phyloP scores from a whole-genome alignment of 192 early-diverging fungal species.

The Obelidium mucronatum region DNA sequence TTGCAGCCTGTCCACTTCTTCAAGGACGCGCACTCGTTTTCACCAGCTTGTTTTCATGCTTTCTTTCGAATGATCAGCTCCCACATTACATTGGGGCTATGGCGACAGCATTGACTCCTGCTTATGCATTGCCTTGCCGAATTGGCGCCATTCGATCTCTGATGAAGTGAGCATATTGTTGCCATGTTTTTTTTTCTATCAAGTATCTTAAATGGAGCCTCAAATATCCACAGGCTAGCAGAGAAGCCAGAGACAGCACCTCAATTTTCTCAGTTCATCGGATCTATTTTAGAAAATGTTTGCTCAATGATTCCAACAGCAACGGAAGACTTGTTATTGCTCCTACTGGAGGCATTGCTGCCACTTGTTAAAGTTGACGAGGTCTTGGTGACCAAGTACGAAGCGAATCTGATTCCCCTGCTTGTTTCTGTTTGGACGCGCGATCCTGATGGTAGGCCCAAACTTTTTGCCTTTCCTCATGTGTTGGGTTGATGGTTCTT shows the following conservation, averaged over 20 bases:
- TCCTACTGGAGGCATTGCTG: conserved; percentile 73
- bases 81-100: conserved; percentile 80
- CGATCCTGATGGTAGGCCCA: conserved; percentile 66
- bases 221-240: not conserved
- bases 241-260: not conserved
- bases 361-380: conserved; percentile 72
- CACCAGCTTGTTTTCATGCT: conserved; percentile 78
- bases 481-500: no score
- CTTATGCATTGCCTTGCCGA: conserved; percentile 61
- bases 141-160: conserved; percentile 75
- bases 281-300: conserved; percentile 67
- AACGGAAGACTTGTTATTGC: conserved; percentile 70
- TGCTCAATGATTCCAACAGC: conserved; percentile 61
- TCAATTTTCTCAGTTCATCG: conserved; percentile 55
- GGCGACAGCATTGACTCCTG: conserved; percentile 67
- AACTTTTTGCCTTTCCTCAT: not conserved
- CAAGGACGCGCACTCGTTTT: conserved; percentile 93
- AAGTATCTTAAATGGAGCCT: not conserved
- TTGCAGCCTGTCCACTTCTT: conserved; percentile 75
- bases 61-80: conserved; percentile 71
- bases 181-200: not conserved
- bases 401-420: conserved; percentile 73
- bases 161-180: conserved; percentile 54
- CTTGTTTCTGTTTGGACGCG: conserved; percentile 81
- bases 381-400: conserved; percentile 75